Evolutionary conservation across 2,329 filamentous ascomycete species (phyloP).

Genomic region (Cercospora nicotianae): DNA sequence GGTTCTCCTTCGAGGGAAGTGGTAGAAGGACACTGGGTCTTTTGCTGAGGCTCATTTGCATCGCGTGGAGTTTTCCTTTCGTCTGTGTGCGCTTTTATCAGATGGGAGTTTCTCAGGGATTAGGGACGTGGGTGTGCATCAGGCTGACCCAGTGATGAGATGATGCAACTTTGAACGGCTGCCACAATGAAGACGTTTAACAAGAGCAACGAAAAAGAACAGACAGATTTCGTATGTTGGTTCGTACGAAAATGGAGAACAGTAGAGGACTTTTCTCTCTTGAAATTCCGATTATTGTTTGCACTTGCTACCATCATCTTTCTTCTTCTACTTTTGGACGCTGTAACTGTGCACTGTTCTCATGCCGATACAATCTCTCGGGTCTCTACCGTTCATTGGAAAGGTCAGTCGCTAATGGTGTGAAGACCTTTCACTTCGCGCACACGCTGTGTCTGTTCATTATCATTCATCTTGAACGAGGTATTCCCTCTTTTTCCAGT

Average conservation of each 20-base stretch:
- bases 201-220: neutral
- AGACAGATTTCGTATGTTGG: neutral
- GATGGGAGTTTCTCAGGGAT: neutral
- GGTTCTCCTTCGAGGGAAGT: neutral
- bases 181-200: neutral
- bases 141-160: neutral
- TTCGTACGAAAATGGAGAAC: neutral
- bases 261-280: neutral
- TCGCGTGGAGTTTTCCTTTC: neutral
- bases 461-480: neutral
- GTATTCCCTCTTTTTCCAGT: too few species aligned
- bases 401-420: neutral
- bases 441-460: neutral
- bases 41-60: neutral
- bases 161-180: neutral
- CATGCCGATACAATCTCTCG: neutral
- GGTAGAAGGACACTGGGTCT: too few species aligned
- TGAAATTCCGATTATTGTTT: neutral
- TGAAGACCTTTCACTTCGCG: neutral
- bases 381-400: neutral
- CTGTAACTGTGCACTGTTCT: neutral
- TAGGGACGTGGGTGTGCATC: neutral
- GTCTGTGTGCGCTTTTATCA: neutral
- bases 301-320: neutral
- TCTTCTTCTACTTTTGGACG: neutral